These are phyloP conservation scores for Galerina marginata DNA, from an alignment of 768 basidiomycete species.

Conservation along the genomic window DNA sequence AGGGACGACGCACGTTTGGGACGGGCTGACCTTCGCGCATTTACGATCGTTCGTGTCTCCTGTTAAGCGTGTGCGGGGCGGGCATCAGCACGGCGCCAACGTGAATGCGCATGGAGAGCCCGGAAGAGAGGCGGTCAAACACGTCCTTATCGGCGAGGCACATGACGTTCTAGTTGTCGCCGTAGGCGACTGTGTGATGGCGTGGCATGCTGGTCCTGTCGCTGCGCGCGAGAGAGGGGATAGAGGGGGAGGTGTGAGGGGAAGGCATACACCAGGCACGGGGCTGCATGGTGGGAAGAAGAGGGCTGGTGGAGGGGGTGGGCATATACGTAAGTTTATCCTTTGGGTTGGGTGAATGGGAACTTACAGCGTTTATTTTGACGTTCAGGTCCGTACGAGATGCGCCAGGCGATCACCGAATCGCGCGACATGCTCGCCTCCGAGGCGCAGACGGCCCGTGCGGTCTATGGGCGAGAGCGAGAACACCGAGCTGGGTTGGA, in stretches of 20 bases:
- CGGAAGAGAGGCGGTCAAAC: slow-evolving; percentile 47
- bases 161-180: slow-evolving; percentile 60
- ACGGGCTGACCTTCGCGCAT: slow-evolving; percentile 64
- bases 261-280: slow-evolving; percentile 30
- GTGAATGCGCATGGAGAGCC: slow-evolving; percentile 24
- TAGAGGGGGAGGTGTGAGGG: slow-evolving; percentile 37
- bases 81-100: slow-evolving; percentile 15
- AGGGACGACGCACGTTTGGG: slow-evolving; percentile 67
- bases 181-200: slow-evolving; percentile 65
- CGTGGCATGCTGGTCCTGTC: slow-evolving; percentile 64
- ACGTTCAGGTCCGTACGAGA: slow-evolving; percentile 63
- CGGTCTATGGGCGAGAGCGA: slow-evolving; percentile 50
- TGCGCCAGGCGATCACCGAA: slow-evolving; percentile 67
- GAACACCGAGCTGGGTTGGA: slow-evolving; percentile 65
- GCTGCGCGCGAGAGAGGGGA: neutral
- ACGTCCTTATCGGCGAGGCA: slow-evolving; percentile 60
- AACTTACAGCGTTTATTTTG: neutral
- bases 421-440: slow-evolving; percentile 56
- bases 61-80: slow-evolving; percentile 37
- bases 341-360: slow-evolving; percentile 40
- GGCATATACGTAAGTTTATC: slow-evolving; percentile 41
- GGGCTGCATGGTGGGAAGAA: slow-evolving; percentile 36
- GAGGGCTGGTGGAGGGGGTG: slow-evolving; percentile 27
- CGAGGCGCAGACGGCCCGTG: slow-evolving; percentile 43
- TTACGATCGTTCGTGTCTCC: slow-evolving; percentile 62